Evolutionary conservation across 2,329 filamentous ascomycete species (phyloP), one percentile per base, ranked within the genome.

Genomic region (Cordyceps cicadae): DNA sequence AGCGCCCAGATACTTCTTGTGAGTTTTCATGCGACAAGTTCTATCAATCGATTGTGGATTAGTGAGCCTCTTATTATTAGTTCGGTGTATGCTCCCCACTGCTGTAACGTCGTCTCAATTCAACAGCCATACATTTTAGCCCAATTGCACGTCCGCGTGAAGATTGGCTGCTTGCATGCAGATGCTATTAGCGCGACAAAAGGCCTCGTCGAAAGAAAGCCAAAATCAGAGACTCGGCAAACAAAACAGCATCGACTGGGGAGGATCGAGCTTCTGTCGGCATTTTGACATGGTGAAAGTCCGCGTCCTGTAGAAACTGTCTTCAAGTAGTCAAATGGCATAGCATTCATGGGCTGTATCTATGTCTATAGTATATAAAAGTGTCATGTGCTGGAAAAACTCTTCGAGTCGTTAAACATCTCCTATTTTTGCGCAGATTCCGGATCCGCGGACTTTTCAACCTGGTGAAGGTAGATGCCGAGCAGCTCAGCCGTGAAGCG

Each of bases 401-500:
- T 50, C 15, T 3, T 51, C 46, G 3, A 3, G 37, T 19, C 48
- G 55, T 34, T 14, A 9, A 43, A 29, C 29, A 17, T 19, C 29
- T 39, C 12, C 32, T 49, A 54, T 53, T 61, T 55, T 19, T 17
- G 32, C 8, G 39, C 43, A 50, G 52, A 61, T 61, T 61, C 51
- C 52, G n/a, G 43, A 50, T 54, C 46, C n/a, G 52, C 17, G 15
- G 46, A 55, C 50, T 8, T 12, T 41, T 61, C 32, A 34, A 24
- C 51, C 51, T 61, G 60, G 54, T 58, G 53, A 37, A 53, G 46
- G 48, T 58, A 61, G 24, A 61, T 61, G 24, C 60, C 60, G 15
- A 61, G 60, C 48, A 61, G 21, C 21, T 61, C 60, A 3, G 60
- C 54, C 8, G 14, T 57, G 49, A 57, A 58, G 17, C 60, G 60